Evolutionary conservation across 1,284 basidiomycete species (phyloP).

Genomic region (Polyporus tsugae): DNA sequence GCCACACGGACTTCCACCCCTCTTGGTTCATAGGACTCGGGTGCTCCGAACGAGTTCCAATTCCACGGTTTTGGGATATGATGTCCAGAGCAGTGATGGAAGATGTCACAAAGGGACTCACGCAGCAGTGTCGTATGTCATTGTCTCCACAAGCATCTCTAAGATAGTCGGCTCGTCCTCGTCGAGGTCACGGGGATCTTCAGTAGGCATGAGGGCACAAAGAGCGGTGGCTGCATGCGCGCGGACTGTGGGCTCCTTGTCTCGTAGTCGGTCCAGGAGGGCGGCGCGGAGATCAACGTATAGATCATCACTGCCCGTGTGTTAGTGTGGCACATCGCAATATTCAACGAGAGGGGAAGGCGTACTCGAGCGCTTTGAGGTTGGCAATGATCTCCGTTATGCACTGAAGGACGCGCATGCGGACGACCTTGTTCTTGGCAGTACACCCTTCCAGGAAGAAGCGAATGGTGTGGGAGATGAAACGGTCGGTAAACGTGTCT

Average conservation of each 20-base stretch:
- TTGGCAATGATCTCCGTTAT: conserved; percentile 85
- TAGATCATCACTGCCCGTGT: conserved; percentile 74
- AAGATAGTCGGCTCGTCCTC: conserved; percentile 73
- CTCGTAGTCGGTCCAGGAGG: conserved; percentile 81
- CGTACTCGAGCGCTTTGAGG: conserved; percentile 87
- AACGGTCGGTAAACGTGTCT: conserved; percentile 77
- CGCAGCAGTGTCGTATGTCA: conserved; percentile 83
- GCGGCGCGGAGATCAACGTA: conserved; percentile 74
- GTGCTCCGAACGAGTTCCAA: not conserved
- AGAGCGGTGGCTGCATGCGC: conserved; percentile 89
- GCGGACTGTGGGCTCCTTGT: conserved; percentile 88
- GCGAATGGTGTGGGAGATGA: conserved; percentile 76
- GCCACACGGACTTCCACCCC: not conserved
- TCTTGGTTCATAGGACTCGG: not conserved
- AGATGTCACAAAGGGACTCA: conserved; percentile 52
- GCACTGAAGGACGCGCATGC: conserved; percentile 83
- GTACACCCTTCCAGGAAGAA: conserved; percentile 87
- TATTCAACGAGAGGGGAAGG: conserved; percentile 27
- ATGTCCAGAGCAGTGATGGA: not conserved
- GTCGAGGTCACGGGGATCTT: conserved; percentile 73
- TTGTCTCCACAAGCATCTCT: conserved; percentile 76
- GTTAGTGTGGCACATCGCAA: not conserved
- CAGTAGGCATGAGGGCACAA: conserved; percentile 83
- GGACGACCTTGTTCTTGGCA: conserved; percentile 90
- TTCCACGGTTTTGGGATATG: not conserved